Percentiles rank a stretch among this genome's conserved stretches.
These are phyloP conservation scores for Candida ipomoeae DNA, from an alignment of 805 yeast species.

Conservation along the genomic window DNA sequence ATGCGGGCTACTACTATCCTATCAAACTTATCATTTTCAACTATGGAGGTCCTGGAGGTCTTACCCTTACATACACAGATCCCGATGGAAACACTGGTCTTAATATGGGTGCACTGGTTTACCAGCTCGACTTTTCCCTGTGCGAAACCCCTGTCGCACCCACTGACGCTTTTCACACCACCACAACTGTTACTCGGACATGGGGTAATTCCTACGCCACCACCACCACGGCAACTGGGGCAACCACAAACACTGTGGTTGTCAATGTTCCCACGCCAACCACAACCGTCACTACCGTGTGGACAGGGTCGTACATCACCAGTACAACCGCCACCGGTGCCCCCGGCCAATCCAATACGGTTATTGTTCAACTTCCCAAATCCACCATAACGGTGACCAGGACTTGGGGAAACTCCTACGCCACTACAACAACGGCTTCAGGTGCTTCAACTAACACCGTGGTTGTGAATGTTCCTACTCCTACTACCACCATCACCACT, in stretches of 20 bases:
- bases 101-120: constrained; percentile 5
- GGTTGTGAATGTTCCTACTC: constrained; percentile 15
- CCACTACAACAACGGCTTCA: constrained; percentile 1
- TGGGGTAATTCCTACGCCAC: constrained; percentile 12
- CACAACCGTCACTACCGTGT: constrained; percentile 4
- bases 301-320: constrained; percentile 6
- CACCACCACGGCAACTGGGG: constrained; percentile 14
- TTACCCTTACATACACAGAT: constrained; percentile 1
- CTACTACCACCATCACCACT: constrained; percentile 11
- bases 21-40: constrained; percentile 11
- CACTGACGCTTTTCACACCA: constrained; percentile 2
- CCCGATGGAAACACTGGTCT: constrained; percentile 6
- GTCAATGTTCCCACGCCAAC: constrained; percentile 11
- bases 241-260: constrained; percentile 16
- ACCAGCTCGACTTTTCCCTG: constrained; percentile 6
- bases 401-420: constrained; percentile 5
- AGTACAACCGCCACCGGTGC: constrained; percentile 2
- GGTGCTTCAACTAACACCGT: constrained; percentile 6
- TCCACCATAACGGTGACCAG: constrained; percentile 4
- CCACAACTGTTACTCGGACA: constrained; percentile 11
- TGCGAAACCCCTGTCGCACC: not conserved
- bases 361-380: constrained; percentile 11
- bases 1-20: constrained; percentile 9
- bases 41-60: constrained; percentile 7
- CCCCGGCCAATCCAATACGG: constrained; percentile 8